Evolutionary conservation across 1,139 yeast species (phyloP).

Genomic region (Yamadazyma friedrichii): DNA sequence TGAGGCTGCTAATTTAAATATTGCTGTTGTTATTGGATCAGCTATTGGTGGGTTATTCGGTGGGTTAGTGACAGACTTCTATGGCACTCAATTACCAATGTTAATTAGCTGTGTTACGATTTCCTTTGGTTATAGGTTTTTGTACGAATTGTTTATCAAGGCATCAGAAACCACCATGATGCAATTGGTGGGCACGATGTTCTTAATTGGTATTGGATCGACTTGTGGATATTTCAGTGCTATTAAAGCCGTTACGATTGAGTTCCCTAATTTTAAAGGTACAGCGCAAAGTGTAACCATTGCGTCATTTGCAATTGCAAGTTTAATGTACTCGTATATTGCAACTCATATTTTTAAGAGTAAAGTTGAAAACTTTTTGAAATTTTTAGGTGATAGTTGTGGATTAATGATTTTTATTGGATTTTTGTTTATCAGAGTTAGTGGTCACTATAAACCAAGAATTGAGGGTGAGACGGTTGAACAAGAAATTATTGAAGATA

Average conservation of each 20-base stretch:
- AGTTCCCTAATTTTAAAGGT: constrained; percentile 31
- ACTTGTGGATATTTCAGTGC: constrained; percentile 35
- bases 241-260: constrained; percentile 33
- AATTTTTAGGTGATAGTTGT: constrained; percentile 23
- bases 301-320: constrained; percentile 38
- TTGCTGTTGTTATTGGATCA: constrained; percentile 31
- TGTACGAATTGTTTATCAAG: constrained; percentile 20
- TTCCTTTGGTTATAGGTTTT: constrained; percentile 28
- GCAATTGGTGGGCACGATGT: constrained; percentile 28
- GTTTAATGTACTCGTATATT: constrained; percentile 26
- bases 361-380: constrained; percentile 23
- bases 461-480: constrained; percentile 8
- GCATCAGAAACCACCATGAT: constrained; percentile 18
- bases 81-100: constrained; percentile 36
- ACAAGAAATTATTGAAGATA: constrained; percentile 13
- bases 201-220: constrained; percentile 32
- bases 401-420: constrained; percentile 28
- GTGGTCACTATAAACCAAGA: constrained; percentile 24
- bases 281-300: constrained; percentile 39
- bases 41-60: constrained; percentile 33
- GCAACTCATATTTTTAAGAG: constrained; percentile 22
- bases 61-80: constrained; percentile 31
- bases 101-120: constrained; percentile 24
- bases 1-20: constrained; percentile 29
- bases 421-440: constrained; percentile 30